Conservation (phyloP, 805 yeast genomes). For the Lachancea lanzarotensis region DNA sequence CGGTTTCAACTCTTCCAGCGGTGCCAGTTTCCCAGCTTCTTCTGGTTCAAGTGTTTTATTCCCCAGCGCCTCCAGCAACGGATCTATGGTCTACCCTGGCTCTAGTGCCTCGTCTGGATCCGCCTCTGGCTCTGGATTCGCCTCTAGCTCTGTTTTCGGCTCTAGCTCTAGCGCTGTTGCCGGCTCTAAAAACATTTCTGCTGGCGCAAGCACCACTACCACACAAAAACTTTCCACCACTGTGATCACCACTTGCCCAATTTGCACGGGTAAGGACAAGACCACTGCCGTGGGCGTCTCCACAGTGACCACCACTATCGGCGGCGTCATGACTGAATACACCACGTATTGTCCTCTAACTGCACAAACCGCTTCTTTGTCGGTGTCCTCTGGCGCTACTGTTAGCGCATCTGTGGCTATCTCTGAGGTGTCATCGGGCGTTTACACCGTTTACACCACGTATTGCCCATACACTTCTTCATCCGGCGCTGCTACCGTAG, state of each 20-base stretch:
- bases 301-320: not conserved
- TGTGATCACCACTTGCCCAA: slow-evolving; percentile 4
- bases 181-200: not conserved
- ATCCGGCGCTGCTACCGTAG: too few relatives aligned
- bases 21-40: not conserved
- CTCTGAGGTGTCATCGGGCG: slow-evolving; percentile 9
- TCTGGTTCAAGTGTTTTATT: too few relatives aligned
- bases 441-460: slow-evolving; percentile 15
- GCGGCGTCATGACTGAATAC: not conserved
- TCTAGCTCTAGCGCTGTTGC: too few relatives aligned
- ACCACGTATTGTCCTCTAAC: too few relatives aligned
- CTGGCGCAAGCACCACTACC: not conserved
- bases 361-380: too few relatives aligned
- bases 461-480: slow-evolving; percentile 8
- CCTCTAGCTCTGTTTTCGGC: too few relatives aligned
- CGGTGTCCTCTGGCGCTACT: slow-evolving; percentile 7
- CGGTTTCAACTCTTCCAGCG: not conserved
- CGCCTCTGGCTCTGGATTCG: too few relatives aligned
- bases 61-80: too few relatives aligned
- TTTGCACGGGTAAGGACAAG: slow-evolving; percentile 1
- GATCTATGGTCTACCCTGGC: too few relatives aligned
- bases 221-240: slow-evolving; percentile 2
- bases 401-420: slow-evolving; percentile 11
- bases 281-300: slow-evolving; percentile 2
- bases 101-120: too few relatives aligned